Evolutionary conservation across 371 early-diverging fungal species (phyloP).

Genomic region (Synchytrium microbalum): DNA sequence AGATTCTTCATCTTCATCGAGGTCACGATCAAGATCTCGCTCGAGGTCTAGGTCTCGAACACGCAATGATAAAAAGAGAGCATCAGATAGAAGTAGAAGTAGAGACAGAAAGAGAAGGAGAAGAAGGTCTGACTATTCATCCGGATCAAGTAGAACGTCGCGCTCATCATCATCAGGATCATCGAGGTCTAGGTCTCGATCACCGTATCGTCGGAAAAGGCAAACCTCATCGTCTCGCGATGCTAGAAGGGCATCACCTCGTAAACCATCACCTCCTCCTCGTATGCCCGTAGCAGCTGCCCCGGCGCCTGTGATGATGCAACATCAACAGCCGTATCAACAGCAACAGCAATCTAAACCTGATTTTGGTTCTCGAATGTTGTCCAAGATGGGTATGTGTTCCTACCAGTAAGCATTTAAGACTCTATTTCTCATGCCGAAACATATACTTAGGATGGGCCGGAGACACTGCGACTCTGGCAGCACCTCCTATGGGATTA

Average conservation of each 20-base stretch:
- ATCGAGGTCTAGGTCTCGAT: neutral
- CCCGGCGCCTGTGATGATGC: neutral
- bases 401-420: neutral
- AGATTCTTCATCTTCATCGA: neutral
- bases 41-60: neutral
- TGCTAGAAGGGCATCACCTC: neutral
- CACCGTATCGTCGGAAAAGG: neutral
- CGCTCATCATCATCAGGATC: too few species aligned
- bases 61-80: neutral
- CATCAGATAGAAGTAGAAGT: neutral
- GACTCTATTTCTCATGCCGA: neutral
- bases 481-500: neutral
- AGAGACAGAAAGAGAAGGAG: neutral
- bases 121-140: too few species aligned
- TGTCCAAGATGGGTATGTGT: neutral
- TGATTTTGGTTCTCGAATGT: neutral
- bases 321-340: neutral
- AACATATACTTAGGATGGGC: neutral
- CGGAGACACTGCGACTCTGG: neutral
- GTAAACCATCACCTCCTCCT: neutral
- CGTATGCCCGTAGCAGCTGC: neutral
- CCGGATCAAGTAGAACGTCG: too few species aligned
- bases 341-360: too few species aligned
- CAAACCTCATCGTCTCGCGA: too few species aligned
- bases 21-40: slow-evolving; percentile 4